Evolutionary conservation across 1,284 basidiomycete genomes (phyloP), one percentile per base, ranked within the genome.

Genomic region (Leccinum fallax): DNA sequence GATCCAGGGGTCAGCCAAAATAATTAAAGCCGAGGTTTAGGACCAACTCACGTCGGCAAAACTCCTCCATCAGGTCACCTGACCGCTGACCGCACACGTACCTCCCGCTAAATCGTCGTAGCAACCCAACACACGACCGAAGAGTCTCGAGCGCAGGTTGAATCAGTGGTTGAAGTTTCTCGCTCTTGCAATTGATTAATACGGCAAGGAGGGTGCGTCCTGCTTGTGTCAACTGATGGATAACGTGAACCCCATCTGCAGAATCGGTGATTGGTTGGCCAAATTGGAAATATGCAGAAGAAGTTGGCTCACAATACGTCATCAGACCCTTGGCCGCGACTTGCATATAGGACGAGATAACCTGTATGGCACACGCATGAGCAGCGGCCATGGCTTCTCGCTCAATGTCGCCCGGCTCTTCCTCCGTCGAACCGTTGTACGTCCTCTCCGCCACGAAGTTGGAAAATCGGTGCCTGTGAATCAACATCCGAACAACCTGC

Each of bases 151-250:
- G 83, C 7, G 90, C 88, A 34, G 91, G 85, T 13, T 91, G 83
- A 57, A 94, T 93, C 62, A 95, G 76, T 34, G 86, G 84, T 63
- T 92, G 86, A 58, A 91, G 74, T 2, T 78, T 77, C 61, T 89
- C 88, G 11, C 82, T 83, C 68, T 89, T 88, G 75, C 89, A 90
- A 70, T 93, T 93, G 53, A 95, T 80, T 19, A 95, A 80, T 63
- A 95, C 85, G 15, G 93, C 92, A 57, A 95, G 86, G 11, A 95
- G 81, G 1, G 94, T 94, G 53, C 94, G 85, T 5, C 94, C 94
- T n/a, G 94, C 94, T 71, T 95, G 93, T 1, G 94, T 95, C 57
- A 95, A 80, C 74, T 95, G 94, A 72, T 96, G 94, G 54, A 95
- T 95, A 62, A 95, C 93, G 74, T 95, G 93, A 1, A 95, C 93